Conservation (phyloP, 495 filamentous ascomycete species). For the Cudoniella acicularis region DNA sequence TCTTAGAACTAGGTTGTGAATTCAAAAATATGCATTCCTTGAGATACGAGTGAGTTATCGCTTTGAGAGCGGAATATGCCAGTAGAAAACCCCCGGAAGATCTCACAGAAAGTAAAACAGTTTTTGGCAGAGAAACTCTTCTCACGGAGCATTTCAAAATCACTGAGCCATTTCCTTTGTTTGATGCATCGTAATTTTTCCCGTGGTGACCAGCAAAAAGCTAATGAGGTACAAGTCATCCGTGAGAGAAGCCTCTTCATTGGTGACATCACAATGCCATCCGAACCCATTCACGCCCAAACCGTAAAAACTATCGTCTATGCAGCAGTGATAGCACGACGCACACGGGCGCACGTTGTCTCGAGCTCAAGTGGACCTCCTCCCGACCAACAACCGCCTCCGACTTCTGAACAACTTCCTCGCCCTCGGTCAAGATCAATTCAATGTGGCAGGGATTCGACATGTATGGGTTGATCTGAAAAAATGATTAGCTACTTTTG, state of each 20-base stretch:
- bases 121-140: too few relatives aligned
- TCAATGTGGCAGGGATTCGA: constrained; percentile 99
- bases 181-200: background rate
- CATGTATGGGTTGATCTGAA: constrained; percentile 98
- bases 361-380: constrained; percentile 64
- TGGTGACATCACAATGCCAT: constrained; percentile 17
- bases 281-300: constrained; percentile 18
- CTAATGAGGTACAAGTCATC: constrained; percentile 22
- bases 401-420: constrained; percentile 87
- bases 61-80: too few relatives aligned
- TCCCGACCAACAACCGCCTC: constrained; percentile 59
- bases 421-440: constrained; percentile 94
- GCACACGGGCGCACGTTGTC: constrained; percentile 80
- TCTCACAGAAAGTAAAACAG: too few relatives aligned
- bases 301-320: constrained; percentile 21
- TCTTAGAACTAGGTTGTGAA: too few relatives aligned
- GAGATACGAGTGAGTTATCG: too few relatives aligned
- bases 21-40: too few relatives aligned
- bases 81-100: too few relatives aligned
- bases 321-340: constrained; percentile 78
- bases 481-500: background rate
- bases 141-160: background rate
- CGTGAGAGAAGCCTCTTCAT: constrained; percentile 7
- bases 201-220: constrained; percentile 15
- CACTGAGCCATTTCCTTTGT: background rate